Conservation (phyloP, 1,284 basidiomycete species). For the Tylopilus orsonianus region DNA sequence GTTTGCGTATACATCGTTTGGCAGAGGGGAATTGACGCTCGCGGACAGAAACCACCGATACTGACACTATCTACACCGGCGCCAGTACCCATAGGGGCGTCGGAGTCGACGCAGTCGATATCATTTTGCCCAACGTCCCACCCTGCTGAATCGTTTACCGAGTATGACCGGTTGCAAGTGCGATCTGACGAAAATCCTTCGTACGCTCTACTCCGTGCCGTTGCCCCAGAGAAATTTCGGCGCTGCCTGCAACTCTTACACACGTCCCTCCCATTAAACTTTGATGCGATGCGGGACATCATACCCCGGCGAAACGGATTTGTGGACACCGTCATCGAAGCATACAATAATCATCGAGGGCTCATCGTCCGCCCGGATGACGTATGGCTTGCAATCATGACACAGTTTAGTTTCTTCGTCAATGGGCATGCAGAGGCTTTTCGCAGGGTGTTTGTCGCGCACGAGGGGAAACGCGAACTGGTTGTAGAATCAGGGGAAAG, state of each 20-base stretch:
- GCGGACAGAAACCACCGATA: constrained; percentile 11
- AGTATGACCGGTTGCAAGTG: constrained; percentile 30
- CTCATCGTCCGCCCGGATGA: constrained; percentile 43
- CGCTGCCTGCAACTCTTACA: constrained; percentile 26
- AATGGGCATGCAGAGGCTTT: constrained; percentile 43
- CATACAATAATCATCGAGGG: constrained; percentile 40
- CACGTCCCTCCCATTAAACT: constrained; percentile 25
- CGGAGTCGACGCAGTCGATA: constrained; percentile 7
- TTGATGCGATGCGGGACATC: constrained; percentile 27
- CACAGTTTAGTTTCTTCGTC: constrained; percentile 45
- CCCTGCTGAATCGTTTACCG: constrained; percentile 31
- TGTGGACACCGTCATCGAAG: constrained; percentile 37
- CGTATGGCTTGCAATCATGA: constrained; percentile 46
- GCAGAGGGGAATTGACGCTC: too few species aligned
- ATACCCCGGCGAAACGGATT: constrained; percentile 37
- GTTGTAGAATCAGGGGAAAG: constrained; percentile 26
- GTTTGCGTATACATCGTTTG: neutral
- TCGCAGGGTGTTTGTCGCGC: constrained; percentile 40
- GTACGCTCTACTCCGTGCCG: constrained; percentile 22
- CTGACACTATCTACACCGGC: neutral
- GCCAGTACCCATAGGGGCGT: neutral
- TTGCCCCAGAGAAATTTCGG: constrained; percentile 21
- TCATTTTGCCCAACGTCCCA: constrained; percentile 28
- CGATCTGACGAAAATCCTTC: constrained; percentile 21
- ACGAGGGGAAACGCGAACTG: constrained; percentile 39